Evolutionary conservation across 805 yeast genomes (phyloP).

Genomic region (Blastobotrys terrestris): DNA sequence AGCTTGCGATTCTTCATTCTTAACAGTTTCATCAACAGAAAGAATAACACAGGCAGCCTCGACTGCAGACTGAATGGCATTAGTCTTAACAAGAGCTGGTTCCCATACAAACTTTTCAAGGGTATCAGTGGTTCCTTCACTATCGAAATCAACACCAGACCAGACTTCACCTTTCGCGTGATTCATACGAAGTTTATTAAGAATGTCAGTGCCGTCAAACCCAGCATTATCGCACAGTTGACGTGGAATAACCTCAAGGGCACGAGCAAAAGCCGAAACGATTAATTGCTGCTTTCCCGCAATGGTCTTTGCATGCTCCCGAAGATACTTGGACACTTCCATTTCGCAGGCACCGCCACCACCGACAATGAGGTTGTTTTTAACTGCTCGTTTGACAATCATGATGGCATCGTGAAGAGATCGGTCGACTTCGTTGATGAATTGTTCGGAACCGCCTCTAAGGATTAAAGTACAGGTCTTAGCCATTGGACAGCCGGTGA

Average conservation of each 20-base stretch:
- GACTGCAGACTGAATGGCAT: constrained; percentile 92
- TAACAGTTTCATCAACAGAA: constrained; percentile 88
- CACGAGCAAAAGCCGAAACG: constrained; percentile 87
- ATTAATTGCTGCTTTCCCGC: constrained; percentile 96
- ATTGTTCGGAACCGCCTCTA: constrained; percentile 98
- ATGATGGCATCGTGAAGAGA: constrained; percentile 96
- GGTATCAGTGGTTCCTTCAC: constrained; percentile 75
- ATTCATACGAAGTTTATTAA: constrained; percentile 84
- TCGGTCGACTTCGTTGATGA: constrained; percentile 95
- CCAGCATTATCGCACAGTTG: constrained; percentile 99
- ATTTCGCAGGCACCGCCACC: constrained; percentile 99
- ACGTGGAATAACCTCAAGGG: constrained; percentile 93
- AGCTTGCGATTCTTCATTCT: constrained; percentile 35
- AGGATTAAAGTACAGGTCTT: constrained; percentile 88
- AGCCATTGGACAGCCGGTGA: constrained; percentile 87
- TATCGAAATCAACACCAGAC: constrained; percentile 89
- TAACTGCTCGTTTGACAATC: constrained; percentile 94
- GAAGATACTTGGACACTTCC: constrained; percentile 84
- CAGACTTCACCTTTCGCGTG: constrained; percentile 91
- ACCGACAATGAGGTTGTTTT: constrained; percentile 82
- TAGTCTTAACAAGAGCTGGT: constrained; percentile 88
- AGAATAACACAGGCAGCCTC: constrained; percentile 92
- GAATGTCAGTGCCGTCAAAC: constrained; percentile 90
- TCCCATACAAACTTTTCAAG: constrained; percentile 92
- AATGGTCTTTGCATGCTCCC: constrained; percentile 80